Evolutionary conservation across 441 rosid species (phyloP).

Genomic region (Adansonia grandidieri): DNA sequence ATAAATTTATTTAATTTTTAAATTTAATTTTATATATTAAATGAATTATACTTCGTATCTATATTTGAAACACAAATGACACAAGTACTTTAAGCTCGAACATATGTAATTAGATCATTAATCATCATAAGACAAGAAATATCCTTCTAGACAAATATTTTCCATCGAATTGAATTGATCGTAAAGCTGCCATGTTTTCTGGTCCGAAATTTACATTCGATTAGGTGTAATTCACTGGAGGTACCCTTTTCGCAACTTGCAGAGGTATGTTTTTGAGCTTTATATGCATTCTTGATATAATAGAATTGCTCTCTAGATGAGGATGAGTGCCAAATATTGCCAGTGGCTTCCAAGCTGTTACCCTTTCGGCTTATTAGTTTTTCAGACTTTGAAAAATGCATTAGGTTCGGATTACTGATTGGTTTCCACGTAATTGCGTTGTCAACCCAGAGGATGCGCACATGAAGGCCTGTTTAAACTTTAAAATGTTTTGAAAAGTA

Average conservation of each 20-base stretch:
- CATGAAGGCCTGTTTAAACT: background rate
- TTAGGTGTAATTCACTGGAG: background rate
- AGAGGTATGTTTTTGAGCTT: background rate
- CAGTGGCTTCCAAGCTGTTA: background rate
- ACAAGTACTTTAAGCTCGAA: too few species aligned
- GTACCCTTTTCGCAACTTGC: background rate
- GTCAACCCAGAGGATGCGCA: background rate
- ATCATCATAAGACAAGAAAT: too few species aligned
- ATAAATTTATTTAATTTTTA: too few species aligned
- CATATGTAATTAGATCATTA: too few species aligned
- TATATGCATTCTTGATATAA: background rate
- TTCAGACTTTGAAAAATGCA: background rate
- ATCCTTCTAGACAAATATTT: background rate
- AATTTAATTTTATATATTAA: too few species aligned
- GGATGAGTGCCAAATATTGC: background rate
- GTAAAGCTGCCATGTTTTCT: background rate
- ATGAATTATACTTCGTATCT: too few species aligned
- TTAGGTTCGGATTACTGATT: background rate
- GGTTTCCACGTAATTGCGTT: background rate
- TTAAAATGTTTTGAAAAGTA: background rate
- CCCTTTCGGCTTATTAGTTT: background rate
- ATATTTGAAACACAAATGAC: too few species aligned
- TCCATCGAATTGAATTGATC: background rate
- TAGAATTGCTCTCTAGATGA: background rate
- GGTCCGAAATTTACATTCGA: background rate